Conservation (phyloP, 345 rosid species). For the Angophora floribunda region DNA sequence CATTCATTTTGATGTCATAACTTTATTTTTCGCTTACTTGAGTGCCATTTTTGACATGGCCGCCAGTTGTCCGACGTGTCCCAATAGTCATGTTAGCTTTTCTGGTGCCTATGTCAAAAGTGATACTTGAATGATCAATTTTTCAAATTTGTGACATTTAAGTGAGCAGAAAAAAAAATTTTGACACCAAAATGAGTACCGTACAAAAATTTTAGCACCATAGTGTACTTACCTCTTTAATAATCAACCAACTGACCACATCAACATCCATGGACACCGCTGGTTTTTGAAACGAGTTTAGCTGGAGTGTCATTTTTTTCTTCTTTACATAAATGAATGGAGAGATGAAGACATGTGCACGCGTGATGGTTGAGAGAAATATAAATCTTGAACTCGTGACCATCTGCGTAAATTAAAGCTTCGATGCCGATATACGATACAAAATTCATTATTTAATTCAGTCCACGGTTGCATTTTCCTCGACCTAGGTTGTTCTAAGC, state of each 20-base stretch:
- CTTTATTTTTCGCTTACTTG: no score
- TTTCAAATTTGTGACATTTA: no score
- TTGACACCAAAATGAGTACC: no score
- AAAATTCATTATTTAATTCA: neutral
- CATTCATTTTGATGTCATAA: no score
- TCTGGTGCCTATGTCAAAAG: no score
- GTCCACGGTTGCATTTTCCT: neutral
- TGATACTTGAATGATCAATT: no score
- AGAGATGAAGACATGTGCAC: neutral
- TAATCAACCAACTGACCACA: neutral
- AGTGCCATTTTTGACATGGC: no score
- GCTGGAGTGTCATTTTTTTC: neutral
- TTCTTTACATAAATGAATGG: neutral
- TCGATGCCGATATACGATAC: neutral
- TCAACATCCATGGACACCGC: accelerated
- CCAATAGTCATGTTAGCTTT: no score
- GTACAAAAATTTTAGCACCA: no score
- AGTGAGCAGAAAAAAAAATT: no score
- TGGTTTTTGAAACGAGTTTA: neutral
- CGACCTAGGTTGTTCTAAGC: neutral
- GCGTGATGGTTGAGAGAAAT: neutral
- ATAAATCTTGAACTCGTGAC: neutral
- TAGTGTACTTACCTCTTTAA: no score
- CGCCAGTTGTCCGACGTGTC: no score
- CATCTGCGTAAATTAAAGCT: neutral